Evolutionary conservation across 441 rosid genomes (phyloP), one percentile per base, ranked within the genome.

Genomic region (Erodium moschatum): DNA sequence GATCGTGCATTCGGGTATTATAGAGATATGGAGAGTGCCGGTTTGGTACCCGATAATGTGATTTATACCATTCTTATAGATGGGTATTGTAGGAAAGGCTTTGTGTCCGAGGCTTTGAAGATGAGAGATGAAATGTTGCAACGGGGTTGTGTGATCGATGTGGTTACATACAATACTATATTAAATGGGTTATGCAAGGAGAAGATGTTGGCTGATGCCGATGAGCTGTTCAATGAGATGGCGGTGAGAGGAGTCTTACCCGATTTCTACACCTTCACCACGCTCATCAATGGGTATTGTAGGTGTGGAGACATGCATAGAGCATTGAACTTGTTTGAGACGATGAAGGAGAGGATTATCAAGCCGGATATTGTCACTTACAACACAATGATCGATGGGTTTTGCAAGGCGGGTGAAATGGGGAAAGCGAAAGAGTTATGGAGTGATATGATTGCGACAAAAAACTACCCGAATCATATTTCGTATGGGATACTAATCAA

Each of bases 361-460:
- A 86, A 80, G 71, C 83, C 89, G 16, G 96, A 92, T 65, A 81
- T 85, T 69, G 96, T 90, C 80, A 85, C 96, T 0, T 90, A 78
- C 81, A 90, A 90, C 80, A 84, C 90, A 9, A 70, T 90, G 64
- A 75, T 92, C 72, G 89, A 88, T 58, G 97, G 96, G 70, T 88
- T 88, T 78, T 86, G 96, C 79, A 87, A 85, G 80, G 76, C 71
- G 46, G 89, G 91, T 67, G 88, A 89, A 70, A 76, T 89, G 73
- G 84, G 81, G 50, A 82, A 81, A 75, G 89, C 89, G 44, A 81
- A 75, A 24, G 74, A 84, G 69, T 64, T 92, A 65, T 89, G 96
- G 96, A 67, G 68, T 71, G 84, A 79, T 69, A 88, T 89, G 90
- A 73, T 82, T 11, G 74, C 82, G 58, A 79, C 64, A 76, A 70